These are phyloP conservation scores for Goffeauzyma gilvescens DNA, from an alignment of 768 basidiomycete genomes.

Conservation along the genomic window DNA sequence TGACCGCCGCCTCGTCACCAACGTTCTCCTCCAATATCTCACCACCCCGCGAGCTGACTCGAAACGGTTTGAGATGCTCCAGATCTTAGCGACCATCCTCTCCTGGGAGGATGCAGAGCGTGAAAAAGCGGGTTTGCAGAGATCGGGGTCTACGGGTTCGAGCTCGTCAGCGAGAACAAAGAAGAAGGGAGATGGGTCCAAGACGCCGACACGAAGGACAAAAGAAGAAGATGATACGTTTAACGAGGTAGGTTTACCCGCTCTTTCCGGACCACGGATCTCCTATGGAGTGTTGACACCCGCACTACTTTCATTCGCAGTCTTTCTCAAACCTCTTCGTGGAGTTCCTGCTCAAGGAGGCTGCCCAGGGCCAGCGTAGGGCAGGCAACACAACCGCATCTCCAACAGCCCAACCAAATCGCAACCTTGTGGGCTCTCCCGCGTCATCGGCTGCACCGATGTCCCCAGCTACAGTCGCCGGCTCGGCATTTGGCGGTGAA, in stretches of 20 bases:
- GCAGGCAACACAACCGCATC: neutral
- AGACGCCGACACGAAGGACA: neutral
- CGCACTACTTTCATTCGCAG: slow-evolving; percentile 34
- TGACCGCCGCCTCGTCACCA: slow-evolving; percentile 80
- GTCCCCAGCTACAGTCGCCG: too few species aligned
- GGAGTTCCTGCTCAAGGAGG: slow-evolving; percentile 89
- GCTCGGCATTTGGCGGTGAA: too few species aligned
- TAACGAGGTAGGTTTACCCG: slow-evolving; percentile 31
- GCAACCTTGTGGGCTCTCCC: too few species aligned
- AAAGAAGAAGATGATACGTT: slow-evolving; percentile 30
- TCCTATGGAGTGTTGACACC: neutral
- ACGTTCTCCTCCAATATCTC: slow-evolving; percentile 76
- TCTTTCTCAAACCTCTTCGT: slow-evolving; percentile 96
- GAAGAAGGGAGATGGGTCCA: slow-evolving; percentile 19
- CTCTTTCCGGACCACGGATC: neutral
- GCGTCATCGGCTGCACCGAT: too few species aligned
- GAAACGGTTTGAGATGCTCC: slow-evolving; percentile 93
- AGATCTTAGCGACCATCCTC: slow-evolving; percentile 70
- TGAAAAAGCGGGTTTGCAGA: slow-evolving; percentile 72
- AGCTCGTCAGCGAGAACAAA: slow-evolving; percentile 28
- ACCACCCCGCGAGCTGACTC: slow-evolving; percentile 74
- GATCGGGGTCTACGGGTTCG: too few species aligned
- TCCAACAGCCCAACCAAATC: too few species aligned
- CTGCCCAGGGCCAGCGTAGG: slow-evolving; percentile 37
- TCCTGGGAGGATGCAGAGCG: slow-evolving; percentile 80